Conservation (phyloP, 2,329 filamentous ascomycete genomes). For the Diaporthe capsici region DNA sequence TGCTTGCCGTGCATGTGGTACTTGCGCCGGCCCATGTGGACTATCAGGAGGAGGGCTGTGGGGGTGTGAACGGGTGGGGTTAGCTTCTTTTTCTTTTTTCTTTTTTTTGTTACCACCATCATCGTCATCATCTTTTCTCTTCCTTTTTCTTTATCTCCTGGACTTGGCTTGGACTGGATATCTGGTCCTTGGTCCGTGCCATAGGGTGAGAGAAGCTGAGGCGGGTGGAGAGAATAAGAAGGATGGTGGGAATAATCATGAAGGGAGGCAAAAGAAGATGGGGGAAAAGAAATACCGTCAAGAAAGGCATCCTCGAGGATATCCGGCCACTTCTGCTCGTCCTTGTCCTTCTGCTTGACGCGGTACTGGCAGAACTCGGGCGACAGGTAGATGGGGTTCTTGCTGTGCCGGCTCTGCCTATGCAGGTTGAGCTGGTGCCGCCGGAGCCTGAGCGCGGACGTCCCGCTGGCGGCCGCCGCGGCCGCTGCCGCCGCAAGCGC, state of each 20-base stretch:
- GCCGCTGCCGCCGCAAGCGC: slow-evolving; percentile 16
- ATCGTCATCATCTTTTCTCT: not conserved
- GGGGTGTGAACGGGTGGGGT: not conserved
- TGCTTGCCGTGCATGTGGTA: slow-evolving; percentile 75
- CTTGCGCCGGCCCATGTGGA: slow-evolving; percentile 76
- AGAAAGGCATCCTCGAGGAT: slow-evolving; percentile 77
- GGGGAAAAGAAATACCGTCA: slow-evolving; percentile 66
- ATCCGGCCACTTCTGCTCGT: slow-evolving; percentile 73
- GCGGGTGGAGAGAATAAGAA: not conserved
- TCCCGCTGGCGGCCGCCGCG: slow-evolving; percentile 2
- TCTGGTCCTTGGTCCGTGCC: not conserved
- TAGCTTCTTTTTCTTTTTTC: not conserved
- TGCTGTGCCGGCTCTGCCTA: slow-evolving; percentile 53
- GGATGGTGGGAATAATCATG: accelerated
- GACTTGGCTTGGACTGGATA: not conserved
- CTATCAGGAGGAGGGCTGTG: slow-evolving; percentile 74
- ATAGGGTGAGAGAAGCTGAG: not conserved
- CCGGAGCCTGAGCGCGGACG: slow-evolving; percentile 47
- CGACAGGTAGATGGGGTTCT: slow-evolving; percentile 74
- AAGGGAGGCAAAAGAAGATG: not conserved
- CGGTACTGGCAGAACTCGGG: slow-evolving; percentile 76
- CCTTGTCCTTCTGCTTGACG: slow-evolving; percentile 74
- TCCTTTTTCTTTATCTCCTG: no score
- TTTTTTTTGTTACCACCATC: no score
- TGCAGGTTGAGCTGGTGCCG: slow-evolving; percentile 50